phyloP scores from a whole-genome alignment of 768 basidiomycete species.

The Suillus ampliporus region DNA sequence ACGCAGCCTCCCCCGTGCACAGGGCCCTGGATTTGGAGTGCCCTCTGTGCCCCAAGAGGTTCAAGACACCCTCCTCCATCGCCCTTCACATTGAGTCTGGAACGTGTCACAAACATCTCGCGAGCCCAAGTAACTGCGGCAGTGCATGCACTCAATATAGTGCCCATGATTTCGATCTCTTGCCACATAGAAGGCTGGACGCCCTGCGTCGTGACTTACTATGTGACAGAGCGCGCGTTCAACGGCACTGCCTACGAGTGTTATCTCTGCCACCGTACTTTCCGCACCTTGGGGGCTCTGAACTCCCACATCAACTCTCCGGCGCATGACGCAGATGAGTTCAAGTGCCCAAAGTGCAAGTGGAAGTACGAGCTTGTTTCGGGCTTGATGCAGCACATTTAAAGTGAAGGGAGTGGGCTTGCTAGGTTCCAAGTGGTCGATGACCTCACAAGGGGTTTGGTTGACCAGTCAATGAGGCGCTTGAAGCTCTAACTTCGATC shows the following conservation, averaged over 20 bases:
- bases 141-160: slow-evolving; percentile 38
- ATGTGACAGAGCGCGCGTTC: slow-evolving; percentile 43
- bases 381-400: slow-evolving; percentile 46
- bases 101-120: slow-evolving; percentile 38
- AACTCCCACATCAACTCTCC: slow-evolving; percentile 35
- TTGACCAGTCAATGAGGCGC: background rate
- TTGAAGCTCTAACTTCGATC: background rate
- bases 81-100: slow-evolving; percentile 49
- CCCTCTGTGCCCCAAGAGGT: background rate
- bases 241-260: slow-evolving; percentile 50
- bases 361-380: slow-evolving; percentile 43
- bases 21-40: background rate
- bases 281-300: slow-evolving; percentile 37
- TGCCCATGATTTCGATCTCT: slow-evolving; percentile 42
- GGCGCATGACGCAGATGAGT: slow-evolving; percentile 44
- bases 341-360: slow-evolving; percentile 51
- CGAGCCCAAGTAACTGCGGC: slow-evolving; percentile 44
- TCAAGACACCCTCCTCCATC: slow-evolving; percentile 37
- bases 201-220: slow-evolving; percentile 28
- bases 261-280: slow-evolving; percentile 44
- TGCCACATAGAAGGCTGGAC: slow-evolving; percentile 30
- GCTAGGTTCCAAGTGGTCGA: background rate
- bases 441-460: background rate
- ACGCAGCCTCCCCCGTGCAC: slow-evolving; percentile 6
- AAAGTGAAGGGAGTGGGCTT: background rate